These are phyloP conservation scores for Ilyonectria destructans DNA, from an alignment of 2,329 filamentous ascomycete species.

Conservation along the genomic window DNA sequence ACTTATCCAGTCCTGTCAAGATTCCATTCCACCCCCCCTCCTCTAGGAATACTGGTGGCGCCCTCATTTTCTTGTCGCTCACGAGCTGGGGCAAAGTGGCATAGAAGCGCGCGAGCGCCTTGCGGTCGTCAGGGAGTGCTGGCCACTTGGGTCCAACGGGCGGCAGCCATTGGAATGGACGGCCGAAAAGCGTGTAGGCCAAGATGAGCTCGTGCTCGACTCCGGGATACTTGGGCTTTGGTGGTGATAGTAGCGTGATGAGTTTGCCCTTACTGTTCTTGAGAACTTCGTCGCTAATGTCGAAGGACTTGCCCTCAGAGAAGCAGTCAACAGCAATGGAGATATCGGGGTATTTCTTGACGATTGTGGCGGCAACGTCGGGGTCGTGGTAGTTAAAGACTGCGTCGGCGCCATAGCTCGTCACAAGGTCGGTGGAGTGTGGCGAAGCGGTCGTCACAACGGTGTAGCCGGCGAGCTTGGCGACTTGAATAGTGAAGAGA, in stretches of 20 bases:
- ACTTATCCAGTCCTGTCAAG: slow-evolving; percentile 17
- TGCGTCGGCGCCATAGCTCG: slow-evolving; percentile 59
- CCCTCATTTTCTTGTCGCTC: slow-evolving; percentile 28
- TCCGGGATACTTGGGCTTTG: slow-evolving; percentile 36
- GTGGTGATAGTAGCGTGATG: slow-evolving; percentile 44
- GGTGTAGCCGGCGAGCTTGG: slow-evolving; percentile 60
- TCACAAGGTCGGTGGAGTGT: slow-evolving; percentile 59
- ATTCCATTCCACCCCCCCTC: slow-evolving; percentile 38
- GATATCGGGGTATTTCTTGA: slow-evolving; percentile 44
- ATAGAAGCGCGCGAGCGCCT: slow-evolving; percentile 45
- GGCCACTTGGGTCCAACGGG: slow-evolving; percentile 50
- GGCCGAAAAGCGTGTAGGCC: slow-evolving; percentile 46
- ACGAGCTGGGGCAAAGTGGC: slow-evolving; percentile 31
- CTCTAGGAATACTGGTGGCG: slow-evolving; percentile 33
- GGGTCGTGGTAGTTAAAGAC: slow-evolving; percentile 60
- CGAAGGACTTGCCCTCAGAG: slow-evolving; percentile 49
- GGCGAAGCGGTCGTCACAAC: slow-evolving; percentile 61
- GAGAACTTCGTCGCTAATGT: slow-evolving; percentile 48
- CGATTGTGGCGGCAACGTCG: slow-evolving; percentile 35
- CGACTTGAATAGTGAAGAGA: slow-evolving; percentile 62
- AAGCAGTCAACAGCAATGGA: slow-evolving; percentile 50
- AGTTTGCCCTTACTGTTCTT: slow-evolving; percentile 49
- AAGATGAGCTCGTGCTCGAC: slow-evolving; percentile 45
- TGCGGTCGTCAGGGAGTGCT: slow-evolving; percentile 45
- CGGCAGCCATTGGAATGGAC: slow-evolving; percentile 44